A percentile compares a stretch with the other conserved stretches of the same genome.
These are phyloP conservation scores for Gnetum montanum DNA, from an alignment of 75 land plant genomes.

Conservation along the genomic window DNA sequence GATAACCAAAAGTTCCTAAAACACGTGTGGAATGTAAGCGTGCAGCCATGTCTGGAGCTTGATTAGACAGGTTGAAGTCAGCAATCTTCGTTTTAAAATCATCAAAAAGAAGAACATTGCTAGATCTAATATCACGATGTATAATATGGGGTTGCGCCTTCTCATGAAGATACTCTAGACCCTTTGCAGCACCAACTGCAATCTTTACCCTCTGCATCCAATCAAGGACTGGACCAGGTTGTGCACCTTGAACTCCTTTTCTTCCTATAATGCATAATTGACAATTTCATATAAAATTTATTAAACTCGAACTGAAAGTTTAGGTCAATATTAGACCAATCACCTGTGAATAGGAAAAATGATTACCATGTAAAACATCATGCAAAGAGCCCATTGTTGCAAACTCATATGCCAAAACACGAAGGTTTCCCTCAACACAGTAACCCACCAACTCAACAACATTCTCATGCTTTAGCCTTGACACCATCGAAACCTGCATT, in stretches of 20 bases:
- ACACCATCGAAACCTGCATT: conserved; percentile 29
- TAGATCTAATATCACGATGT: conserved; percentile 54
- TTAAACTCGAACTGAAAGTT: no score
- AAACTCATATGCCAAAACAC: conserved; percentile 74
- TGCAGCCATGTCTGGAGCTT: conserved; percentile 85
- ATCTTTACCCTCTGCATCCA: conserved; percentile 57
- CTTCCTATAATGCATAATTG: conserved; percentile 26
- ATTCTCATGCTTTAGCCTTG: conserved; percentile 50
- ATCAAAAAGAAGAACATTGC: conserved; percentile 74
- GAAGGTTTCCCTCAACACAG: conserved; percentile 59
- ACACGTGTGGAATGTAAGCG: conserved; percentile 79
- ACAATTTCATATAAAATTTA: neutral
- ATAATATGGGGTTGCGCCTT: conserved; percentile 55
- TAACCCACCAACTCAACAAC: conserved; percentile 75
- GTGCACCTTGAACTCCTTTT: conserved; percentile 63
- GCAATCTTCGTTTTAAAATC: conserved; percentile 75
- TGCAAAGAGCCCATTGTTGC: conserved; percentile 84
- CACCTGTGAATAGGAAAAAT: neutral
- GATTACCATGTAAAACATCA: conserved; percentile 76
- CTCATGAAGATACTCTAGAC: conserved; percentile 58
- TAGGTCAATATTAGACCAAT: neutral
- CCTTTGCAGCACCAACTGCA: conserved; percentile 53
- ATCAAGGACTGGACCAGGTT: conserved; percentile 54
- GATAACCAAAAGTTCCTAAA: conserved; percentile 73
- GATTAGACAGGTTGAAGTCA: conserved; percentile 75